Evolutionary conservation across 1,284 basidiomycete species (phyloP).

Genomic region (Ceratobasidium theobromae): DNA sequence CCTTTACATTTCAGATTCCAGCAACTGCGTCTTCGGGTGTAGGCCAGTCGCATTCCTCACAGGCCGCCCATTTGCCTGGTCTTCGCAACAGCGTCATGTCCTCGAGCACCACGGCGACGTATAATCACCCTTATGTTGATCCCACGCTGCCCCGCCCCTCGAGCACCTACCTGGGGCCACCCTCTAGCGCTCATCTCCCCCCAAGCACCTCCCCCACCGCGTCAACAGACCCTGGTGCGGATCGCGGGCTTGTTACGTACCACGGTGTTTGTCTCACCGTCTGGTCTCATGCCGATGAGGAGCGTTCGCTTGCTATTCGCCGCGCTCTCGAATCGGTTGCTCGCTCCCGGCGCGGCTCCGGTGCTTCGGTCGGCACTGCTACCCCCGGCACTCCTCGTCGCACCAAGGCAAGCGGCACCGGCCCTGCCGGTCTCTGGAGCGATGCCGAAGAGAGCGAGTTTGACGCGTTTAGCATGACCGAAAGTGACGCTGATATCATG

Average conservation of each 20-base stretch:
- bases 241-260: constrained; percentile 57
- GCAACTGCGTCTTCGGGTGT: constrained; percentile 36
- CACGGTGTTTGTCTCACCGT: constrained; percentile 90
- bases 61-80: constrained; percentile 45
- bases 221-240: constrained; percentile 33
- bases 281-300: constrained; percentile 90
- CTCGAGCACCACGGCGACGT: constrained; percentile 38
- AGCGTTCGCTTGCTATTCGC: constrained; percentile 77
- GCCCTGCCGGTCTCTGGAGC: constrained; percentile 54
- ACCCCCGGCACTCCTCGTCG: constrained; percentile 20
- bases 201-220: constrained; percentile 33
- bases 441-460: constrained; percentile 63
- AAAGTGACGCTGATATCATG: constrained; percentile 77
- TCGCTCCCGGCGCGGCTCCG: constrained; percentile 30
- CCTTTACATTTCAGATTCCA: constrained; percentile 72
- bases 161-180: constrained; percentile 72
- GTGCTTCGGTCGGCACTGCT: constrained; percentile 26
- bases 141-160: constrained; percentile 56
- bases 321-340: constrained; percentile 65
- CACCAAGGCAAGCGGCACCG: constrained; percentile 49
- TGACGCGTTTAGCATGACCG: constrained; percentile 68
- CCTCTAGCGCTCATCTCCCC: constrained; percentile 47
- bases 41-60: constrained; percentile 52
- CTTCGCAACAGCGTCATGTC: constrained; percentile 36
- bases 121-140: constrained; percentile 33